Base-by-base conservation (phyloP, 306 rosid species). In the Rosa multiflora region DNA sequence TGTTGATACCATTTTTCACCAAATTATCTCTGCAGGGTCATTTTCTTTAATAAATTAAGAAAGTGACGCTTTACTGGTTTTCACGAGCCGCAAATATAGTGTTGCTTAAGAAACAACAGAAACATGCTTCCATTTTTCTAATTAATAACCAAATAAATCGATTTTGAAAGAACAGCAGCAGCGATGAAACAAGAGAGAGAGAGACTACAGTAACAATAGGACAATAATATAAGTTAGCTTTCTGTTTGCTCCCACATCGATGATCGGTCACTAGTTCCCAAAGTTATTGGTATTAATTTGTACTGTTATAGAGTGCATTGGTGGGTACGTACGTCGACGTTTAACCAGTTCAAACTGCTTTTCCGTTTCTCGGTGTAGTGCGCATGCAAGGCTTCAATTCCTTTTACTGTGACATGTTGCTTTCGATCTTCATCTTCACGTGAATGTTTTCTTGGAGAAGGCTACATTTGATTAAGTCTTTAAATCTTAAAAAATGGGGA, bases 1-100 rank as follows among this genome's bases (percentile, higher is more conserved):
- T 62, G 81, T 62, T 74, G 85, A 35, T 46, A 75, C 84, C 66
- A 39, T 78, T 83, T 85, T 46, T 11, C 85, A 82, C 81, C 84
- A 81, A 81, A 74, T 82, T 69, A 62, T 20, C 69, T 69, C 64
- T 37, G 42, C 43, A 61, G 11, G 67, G 72, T 14, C 73, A 66
- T 40, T 55, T 82, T 55, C 62, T 79, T 75, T 81, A 69, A 75
- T 83, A 67, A 83, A 70, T 63, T 55, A 7, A 79, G 73, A 78
- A 74, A 77, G 64, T 40, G 74, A 78, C 46, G 76, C 59, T 63
- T 69, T 64, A 56, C 76, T 77, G 67, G 58, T 75, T 53, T 84
- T 82, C 87, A 81, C 84, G 78, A 51, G 75, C 70, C 76, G 48
- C 75, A 23, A 0, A 29, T 49, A 26, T 21, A 70, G 11, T 10